Conservation (phyloP, 495 filamentous ascomycete genomes). For the Talaromyces stipitatus region DNA sequence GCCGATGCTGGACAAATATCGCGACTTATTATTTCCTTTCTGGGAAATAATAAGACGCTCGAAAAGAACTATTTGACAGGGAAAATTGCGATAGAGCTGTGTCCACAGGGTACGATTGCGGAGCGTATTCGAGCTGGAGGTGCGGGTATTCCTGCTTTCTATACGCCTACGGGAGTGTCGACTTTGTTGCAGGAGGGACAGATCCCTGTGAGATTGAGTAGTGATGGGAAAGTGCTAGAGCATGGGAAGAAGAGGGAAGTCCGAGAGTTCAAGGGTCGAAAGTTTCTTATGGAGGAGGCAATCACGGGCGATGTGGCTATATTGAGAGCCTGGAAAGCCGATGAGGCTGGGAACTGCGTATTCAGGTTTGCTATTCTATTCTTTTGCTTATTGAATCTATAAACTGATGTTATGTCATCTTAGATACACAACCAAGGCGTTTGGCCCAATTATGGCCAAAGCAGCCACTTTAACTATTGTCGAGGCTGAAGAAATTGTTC, state of each 20-base stretch:
- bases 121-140: constrained; percentile 79
- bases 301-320: constrained; percentile 85
- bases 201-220: constrained; percentile 68
- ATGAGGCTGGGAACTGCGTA: constrained; percentile 81
- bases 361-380: constrained; percentile 58
- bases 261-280: constrained; percentile 76
- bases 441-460: constrained; percentile 84
- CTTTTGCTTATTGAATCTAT: neutral
- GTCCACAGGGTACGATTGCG: constrained; percentile 83
- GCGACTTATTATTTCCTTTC: constrained; percentile 78
- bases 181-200: constrained; percentile 81
- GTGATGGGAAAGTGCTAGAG: constrained; percentile 63
- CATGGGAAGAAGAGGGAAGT: constrained; percentile 72
- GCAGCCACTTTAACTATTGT: constrained; percentile 84
- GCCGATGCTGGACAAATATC: constrained; percentile 70
- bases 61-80: constrained; percentile 80
- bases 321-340: constrained; percentile 79
- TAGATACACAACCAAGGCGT: constrained; percentile 48
- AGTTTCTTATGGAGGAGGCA: constrained; percentile 76
- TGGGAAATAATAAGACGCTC: constrained; percentile 84
- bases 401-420: neutral
- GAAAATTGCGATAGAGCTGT: constrained; percentile 77
- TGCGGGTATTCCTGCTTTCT: constrained; percentile 85
- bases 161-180: constrained; percentile 76
- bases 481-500: constrained; percentile 86